These are phyloP conservation scores for Diplosphaera chodatii DNA, from an alignment of 139 green algal species.

Conservation along the genomic window DNA sequence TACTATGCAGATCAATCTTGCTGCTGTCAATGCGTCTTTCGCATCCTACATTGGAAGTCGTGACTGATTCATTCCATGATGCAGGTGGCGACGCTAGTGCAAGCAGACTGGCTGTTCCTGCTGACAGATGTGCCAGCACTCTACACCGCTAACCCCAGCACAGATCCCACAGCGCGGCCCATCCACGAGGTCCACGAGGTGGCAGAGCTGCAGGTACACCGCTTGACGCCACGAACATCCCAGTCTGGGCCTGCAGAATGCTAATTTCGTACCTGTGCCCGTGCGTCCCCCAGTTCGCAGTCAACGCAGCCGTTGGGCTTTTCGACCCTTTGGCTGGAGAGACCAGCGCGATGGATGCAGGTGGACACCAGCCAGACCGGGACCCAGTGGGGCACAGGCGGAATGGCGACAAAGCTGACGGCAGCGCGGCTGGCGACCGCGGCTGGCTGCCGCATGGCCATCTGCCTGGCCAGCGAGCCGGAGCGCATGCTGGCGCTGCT, in stretches of 20 bases:
- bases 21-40: too few species aligned
- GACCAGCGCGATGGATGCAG: too few species aligned
- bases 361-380: conserved; percentile 59
- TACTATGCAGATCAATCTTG: too few species aligned
- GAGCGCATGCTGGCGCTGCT: conserved; percentile 49
- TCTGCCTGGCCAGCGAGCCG: conserved; percentile 48
- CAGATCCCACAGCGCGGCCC: conserved; percentile 31
- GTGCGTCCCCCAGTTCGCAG: too few species aligned
- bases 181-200: conserved; percentile 81
- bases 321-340: too few species aligned
- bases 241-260: too few species aligned
- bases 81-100: conserved; percentile 79
- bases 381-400: conserved; percentile 86
- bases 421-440: conserved; percentile 84
- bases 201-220: conserved; percentile 35
- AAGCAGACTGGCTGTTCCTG: conserved; percentile 88
- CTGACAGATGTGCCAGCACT: conserved; percentile 90
- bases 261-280: too few species aligned
- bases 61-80: too few species aligned
- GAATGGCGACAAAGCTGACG: conserved; percentile 94
- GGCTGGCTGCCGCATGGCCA: conserved; percentile 73
- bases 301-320: too few species aligned
- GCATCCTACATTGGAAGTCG: too few species aligned
- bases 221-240: too few species aligned
- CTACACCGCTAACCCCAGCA: conserved; percentile 77